Conservation (phyloP, 805 yeast species). For the Suhomyces xylopsoci region DNA sequence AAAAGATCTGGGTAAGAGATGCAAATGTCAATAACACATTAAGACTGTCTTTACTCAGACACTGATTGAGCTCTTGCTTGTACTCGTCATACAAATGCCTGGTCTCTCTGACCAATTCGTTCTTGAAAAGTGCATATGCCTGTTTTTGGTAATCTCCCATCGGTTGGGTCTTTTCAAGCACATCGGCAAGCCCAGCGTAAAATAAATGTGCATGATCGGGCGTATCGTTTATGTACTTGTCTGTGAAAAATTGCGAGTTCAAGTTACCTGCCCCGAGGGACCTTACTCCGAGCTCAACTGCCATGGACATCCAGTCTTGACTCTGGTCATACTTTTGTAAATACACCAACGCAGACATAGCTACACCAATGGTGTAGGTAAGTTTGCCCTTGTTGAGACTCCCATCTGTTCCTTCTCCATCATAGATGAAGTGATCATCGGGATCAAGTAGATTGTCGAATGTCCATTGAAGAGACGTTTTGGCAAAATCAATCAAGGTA, state of each 20-base stretch:
- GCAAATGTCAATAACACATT: conserved; percentile 15
- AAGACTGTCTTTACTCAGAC: conserved; percentile 4
- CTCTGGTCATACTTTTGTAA: conserved; percentile 10
- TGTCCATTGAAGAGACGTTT: conserved; percentile 15
- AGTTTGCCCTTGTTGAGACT: conserved; percentile 24
- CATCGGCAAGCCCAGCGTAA: conserved; percentile 22
- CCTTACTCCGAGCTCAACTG: conserved; percentile 12
- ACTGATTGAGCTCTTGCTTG: conserved; percentile 5
- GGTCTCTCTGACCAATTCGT: conserved; percentile 17
- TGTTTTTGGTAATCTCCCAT: conserved; percentile 10
- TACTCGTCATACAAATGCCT: conserved; percentile 17
- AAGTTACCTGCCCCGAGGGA: conserved; percentile 9
- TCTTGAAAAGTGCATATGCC: conserved; percentile 17
- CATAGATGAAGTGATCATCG: conserved; percentile 21
- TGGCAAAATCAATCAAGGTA: conserved; percentile 13
- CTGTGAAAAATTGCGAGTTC: conserved; percentile 18
- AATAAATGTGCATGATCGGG: conserved; percentile 20
- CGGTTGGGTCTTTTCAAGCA: conserved; percentile 14
- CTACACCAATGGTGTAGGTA: conserved; percentile 24
- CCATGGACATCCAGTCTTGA: conserved; percentile 17
- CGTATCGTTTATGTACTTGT: conserved; percentile 22
- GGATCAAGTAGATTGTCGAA: conserved; percentile 17
- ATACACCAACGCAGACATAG: conserved; percentile 21
- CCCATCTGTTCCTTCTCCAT: conserved; percentile 16
- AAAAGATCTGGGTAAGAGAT: conserved; percentile 19